These are phyloP conservation scores for Podospora sp. DNA, from an alignment of 495 filamentous ascomycete genomes.

Conservation along the genomic window DNA sequence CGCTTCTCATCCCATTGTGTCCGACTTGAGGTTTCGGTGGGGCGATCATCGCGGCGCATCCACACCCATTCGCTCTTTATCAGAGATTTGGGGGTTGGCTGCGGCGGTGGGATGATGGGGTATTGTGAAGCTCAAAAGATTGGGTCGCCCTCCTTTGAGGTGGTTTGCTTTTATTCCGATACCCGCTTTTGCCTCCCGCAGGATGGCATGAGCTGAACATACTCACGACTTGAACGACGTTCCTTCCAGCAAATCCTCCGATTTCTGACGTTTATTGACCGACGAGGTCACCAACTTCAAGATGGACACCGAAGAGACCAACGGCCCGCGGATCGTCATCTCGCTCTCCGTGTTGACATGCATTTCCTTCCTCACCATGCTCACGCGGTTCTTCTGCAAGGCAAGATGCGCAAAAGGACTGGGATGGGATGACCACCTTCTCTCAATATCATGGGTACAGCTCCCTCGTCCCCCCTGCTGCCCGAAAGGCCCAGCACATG, in stretches of 20 bases:
- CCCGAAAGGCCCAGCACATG: background rate
- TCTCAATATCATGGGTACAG: background rate
- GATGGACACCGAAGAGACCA: constrained; percentile 6
- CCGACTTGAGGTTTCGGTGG: background rate
- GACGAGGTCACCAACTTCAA: background rate
- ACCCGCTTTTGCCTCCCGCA: too few species aligned
- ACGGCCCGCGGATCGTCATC: constrained; percentile 16
- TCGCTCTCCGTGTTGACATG: constrained; percentile 24
- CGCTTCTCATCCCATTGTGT: background rate
- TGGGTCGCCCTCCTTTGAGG: too few species aligned
- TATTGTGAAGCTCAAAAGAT: background rate
- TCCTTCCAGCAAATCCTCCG: background rate
- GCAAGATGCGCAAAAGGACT: constrained; percentile 21
- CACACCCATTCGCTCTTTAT: background rate
- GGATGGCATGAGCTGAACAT: too few species aligned
- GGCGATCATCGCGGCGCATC: background rate
- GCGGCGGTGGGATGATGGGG: background rate
- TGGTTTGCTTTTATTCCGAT: too few species aligned
- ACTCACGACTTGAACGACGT: too few species aligned
- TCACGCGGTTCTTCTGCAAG: constrained; percentile 26
- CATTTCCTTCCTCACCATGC: constrained; percentile 24
- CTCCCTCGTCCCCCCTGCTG: background rate
- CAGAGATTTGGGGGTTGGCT: background rate
- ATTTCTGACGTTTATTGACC: background rate
- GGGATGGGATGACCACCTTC: constrained; percentile 25